A percentile compares a stretch with the other conserved stretches of the same genome.
These are phyloP conservation scores for Dichotomopilus funicola DNA, from an alignment of 2,329 filamentous ascomycete genomes.

Conservation along the genomic window DNA sequence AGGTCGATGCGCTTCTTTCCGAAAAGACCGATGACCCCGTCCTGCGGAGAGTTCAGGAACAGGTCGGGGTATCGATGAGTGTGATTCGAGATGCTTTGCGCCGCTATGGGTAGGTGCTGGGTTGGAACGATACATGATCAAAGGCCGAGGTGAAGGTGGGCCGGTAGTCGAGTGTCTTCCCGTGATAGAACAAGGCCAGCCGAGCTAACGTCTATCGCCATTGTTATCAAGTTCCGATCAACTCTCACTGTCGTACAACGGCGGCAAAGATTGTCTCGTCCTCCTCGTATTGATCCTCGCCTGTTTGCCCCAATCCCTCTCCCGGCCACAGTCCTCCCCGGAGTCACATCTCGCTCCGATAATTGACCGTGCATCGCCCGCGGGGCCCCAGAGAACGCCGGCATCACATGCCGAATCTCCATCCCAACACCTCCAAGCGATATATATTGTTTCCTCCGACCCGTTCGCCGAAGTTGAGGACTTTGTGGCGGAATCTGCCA, in stretches of 20 bases:
- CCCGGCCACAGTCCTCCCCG: conserved; percentile 20
- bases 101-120: conserved; percentile 59
- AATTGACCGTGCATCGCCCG: neutral
- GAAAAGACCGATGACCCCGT: conserved; percentile 50
- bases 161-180: neutral
- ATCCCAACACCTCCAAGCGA: conserved; percentile 55
- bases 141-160: conserved; percentile 18
- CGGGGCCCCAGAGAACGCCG: neutral
- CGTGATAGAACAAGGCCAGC: neutral
- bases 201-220: conserved; percentile 5
- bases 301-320: conserved; percentile 37
- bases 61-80: conserved; percentile 64
- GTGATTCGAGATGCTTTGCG: conserved; percentile 71
- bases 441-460: conserved; percentile 81
- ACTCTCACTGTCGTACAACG: conserved; percentile 90
- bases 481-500: conserved; percentile 65
- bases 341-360: conserved; percentile 13
- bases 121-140: conserved; percentile 1
- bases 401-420: conserved; percentile 30
- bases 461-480: conserved; percentile 81
- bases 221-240: conserved; percentile 57
- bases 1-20: conserved; percentile 60
- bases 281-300: conserved; percentile 82
- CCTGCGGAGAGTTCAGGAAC: conserved; percentile 61
- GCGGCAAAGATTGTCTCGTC: conserved; percentile 95